Evolutionary conservation across 1,284 basidiomycete genomes (phyloP).

Genomic region (Tylopilus sp.): DNA sequence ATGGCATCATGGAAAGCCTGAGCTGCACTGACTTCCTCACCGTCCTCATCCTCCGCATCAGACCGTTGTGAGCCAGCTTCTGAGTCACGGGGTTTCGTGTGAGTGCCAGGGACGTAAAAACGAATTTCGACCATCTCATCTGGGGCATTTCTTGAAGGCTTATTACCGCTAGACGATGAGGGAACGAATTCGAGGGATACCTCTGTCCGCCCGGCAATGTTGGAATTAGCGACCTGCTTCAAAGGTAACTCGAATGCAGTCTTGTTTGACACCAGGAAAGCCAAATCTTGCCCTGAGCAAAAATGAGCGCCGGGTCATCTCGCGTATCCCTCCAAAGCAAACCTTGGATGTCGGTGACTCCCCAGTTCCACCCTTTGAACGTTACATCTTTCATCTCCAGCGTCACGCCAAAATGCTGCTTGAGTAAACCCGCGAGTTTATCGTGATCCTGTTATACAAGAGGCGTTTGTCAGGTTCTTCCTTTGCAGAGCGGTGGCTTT

Average conservation of each 20-base stretch:
- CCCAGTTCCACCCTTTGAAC: conserved; percentile 99
- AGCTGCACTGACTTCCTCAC: conserved; percentile 80
- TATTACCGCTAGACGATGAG: conserved; percentile 45
- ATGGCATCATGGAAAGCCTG: conserved; percentile 95
- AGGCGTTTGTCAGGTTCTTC: conserved; percentile 2
- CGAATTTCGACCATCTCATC: conserved; percentile 97
- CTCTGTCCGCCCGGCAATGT: conserved; percentile 95
- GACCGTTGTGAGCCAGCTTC: conserved; percentile 73
- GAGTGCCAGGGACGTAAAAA: conserved; percentile 89
- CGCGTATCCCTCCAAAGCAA: conserved; percentile 22
- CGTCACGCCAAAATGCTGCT: conserved; percentile 80
- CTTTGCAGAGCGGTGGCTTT: background rate
- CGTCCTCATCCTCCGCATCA: conserved; percentile 65
- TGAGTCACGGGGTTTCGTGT: conserved; percentile 64
- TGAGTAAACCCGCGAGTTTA: conserved; percentile 67
- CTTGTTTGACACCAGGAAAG: conserved; percentile 87
- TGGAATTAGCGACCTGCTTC: conserved; percentile 87
- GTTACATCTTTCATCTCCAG: conserved; percentile 85
- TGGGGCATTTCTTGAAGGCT: conserved; percentile 44
- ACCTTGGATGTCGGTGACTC: conserved; percentile 91
- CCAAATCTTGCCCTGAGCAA: conserved; percentile 74
- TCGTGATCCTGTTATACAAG: conserved; percentile 70
- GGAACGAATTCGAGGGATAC: conserved; percentile 91
- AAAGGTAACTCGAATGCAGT: conserved; percentile 91
- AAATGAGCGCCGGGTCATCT: conserved; percentile 5